Evolutionary conservation across 139 green algal species (phyloP), one percentile per base, ranked within the genome.

Genomic region (Pseudopediastrum boryanum): DNA sequence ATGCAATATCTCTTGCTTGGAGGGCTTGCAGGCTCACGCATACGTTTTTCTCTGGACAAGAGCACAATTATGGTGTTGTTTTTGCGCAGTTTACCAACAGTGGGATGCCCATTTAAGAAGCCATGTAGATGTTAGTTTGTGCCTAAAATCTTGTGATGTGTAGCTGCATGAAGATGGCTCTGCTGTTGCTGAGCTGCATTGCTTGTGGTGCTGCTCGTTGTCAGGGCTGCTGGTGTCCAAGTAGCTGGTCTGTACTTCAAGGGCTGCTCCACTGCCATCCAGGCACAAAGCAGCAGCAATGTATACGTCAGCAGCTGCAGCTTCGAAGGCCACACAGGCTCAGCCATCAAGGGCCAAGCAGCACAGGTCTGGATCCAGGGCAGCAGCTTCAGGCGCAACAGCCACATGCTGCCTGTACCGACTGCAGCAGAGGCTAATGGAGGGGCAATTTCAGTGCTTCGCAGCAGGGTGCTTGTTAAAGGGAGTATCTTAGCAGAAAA

Each of bases 281-380:
- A 46, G 25, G 61, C 44, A 8, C 16, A 48, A 38, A 41, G 35
- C 61, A 66, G 65, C 21, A 46, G 13, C 13, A 71, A 74, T 48
- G 68, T 6, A 16, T 33, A 39, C 27, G 25, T 6, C 31, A 56
- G 21, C n/a, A 35, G 38, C 35, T 62, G 61, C 46, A 61, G 73
- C 29, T 43, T 33, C 52, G 61, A 29, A 6, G 54, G 54, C 54
- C n/a, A 27, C 54, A 27, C 61, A 3, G 62, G 72, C 10, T 27
- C 33, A 51, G 74, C 74, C 5, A 63, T 9, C 29, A 39, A 44
- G 19, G 65, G n/a, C n/a, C n/a, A n/a, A n/a, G n/a, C n/a, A n/a
- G n/a, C 74, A 36, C 46, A 71, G 74, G 13, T 81, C 7, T 81
- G 74, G 74, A 9, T 81, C 27, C 44, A 81, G 36, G 39, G 21